These are phyloP conservation scores for Pseudopithomyces chartarum DNA, from an alignment of 2,329 filamentous ascomycete genomes.

Conservation along the genomic window DNA sequence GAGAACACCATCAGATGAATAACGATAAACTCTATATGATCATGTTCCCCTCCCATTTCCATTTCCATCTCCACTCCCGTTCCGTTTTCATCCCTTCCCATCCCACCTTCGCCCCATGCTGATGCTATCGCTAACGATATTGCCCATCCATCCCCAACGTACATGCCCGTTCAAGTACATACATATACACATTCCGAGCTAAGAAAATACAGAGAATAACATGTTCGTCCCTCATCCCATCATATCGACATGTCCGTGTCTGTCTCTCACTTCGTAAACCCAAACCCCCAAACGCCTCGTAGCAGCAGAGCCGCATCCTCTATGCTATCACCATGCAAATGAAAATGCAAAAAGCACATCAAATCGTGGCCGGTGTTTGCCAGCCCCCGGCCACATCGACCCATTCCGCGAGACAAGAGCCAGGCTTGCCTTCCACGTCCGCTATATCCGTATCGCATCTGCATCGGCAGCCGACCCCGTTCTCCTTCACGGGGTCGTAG, in stretches of 20 bases:
- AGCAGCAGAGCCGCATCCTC: constrained; percentile 9
- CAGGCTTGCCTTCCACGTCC: constrained; percentile 96
- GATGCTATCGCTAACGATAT: neutral
- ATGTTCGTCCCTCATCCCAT: constrained; percentile 9
- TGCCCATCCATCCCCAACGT: neutral
- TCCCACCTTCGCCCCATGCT: neutral
- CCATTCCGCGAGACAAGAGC: constrained; percentile 94
- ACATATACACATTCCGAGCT: constrained; percentile 7
- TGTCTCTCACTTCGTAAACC: neutral
- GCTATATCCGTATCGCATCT: constrained; percentile 96
- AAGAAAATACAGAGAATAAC: constrained; percentile 7
- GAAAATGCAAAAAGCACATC: constrained; percentile 12
- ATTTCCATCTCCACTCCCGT: no score
- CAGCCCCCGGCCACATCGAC: constrained; percentile 96
- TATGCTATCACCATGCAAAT: constrained; percentile 5
- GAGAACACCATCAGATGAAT: neutral
- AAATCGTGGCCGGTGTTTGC: constrained; percentile 59
- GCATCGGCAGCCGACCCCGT: constrained; percentile 95
- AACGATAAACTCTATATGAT: neutral
- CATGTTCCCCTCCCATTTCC: no score
- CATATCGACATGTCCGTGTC: neutral
- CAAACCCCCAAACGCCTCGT: neutral
- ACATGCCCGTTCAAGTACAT: constrained; percentile 2
- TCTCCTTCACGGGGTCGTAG: constrained; percentile 86
- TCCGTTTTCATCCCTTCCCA: no score